These are phyloP conservation scores for Kurtzmaniella cleridarum DNA, from an alignment of 805 yeast species.

Conservation along the genomic window DNA sequence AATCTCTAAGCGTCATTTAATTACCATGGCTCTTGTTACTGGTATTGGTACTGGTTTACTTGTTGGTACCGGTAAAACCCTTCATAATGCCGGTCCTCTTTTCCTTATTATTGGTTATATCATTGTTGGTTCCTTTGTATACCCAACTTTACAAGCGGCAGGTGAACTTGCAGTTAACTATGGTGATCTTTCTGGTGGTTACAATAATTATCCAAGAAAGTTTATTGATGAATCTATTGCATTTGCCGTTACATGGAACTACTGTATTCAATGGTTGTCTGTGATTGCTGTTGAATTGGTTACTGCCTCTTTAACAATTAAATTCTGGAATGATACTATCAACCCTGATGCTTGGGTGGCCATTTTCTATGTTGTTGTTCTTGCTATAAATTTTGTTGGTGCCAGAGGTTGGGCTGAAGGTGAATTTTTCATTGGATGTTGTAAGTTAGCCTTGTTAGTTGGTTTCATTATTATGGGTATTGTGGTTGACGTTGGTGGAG, in stretches of 20 bases:
- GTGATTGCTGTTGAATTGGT: constrained; percentile 62
- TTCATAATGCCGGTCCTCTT: constrained; percentile 34
- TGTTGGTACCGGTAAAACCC: constrained; percentile 35
- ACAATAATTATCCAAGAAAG: constrained; percentile 49
- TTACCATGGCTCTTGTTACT: constrained; percentile 28
- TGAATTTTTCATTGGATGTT: constrained; percentile 34
- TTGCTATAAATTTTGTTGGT: constrained; percentile 41
- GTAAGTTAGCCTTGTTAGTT: constrained; percentile 30
- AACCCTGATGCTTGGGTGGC: constrained; percentile 55
- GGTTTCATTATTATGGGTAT: constrained; percentile 40
- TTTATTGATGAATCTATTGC: constrained; percentile 54
- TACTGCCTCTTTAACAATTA: constrained; percentile 57
- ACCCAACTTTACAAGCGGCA: constrained; percentile 36
- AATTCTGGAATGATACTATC: constrained; percentile 45
- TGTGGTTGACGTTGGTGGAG: constrained; percentile 31
- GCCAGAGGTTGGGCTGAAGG: constrained; percentile 44
- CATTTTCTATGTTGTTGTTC: constrained; percentile 43
- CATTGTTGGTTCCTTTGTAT: constrained; percentile 30
- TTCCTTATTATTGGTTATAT: constrained; percentile 28
- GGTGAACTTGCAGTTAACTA: constrained; percentile 56
- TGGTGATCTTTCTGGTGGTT: constrained; percentile 56
- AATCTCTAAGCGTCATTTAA: constrained; percentile 38
- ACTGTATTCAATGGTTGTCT: constrained; percentile 58
- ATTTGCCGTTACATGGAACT: constrained; percentile 59
- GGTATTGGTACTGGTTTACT: constrained; percentile 41